Evolutionary conservation across 2,329 filamentous ascomycete genomes (phyloP).

Genomic region (Claviceps paspali): DNA sequence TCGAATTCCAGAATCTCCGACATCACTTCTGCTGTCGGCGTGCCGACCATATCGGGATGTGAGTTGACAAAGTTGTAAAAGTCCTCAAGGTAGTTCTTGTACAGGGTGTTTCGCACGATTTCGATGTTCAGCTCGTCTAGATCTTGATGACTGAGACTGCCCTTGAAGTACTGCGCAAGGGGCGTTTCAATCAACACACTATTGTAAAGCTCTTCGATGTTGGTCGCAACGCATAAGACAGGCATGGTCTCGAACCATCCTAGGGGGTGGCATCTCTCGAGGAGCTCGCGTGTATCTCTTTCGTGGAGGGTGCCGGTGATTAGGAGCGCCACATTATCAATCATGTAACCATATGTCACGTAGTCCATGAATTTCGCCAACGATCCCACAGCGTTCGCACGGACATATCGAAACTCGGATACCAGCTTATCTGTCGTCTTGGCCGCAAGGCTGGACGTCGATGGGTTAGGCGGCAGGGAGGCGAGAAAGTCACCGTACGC

Average conservation of each 20-base stretch:
- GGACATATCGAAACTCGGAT: slow-evolving; percentile 89
- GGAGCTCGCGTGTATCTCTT: slow-evolving; percentile 83
- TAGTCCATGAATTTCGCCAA: slow-evolving; percentile 96
- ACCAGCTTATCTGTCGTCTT: slow-evolving; percentile 98
- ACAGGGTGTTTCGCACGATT: slow-evolving; percentile 94
- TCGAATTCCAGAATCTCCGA: slow-evolving; percentile 91
- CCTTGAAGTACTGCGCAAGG: slow-evolving; percentile 93
- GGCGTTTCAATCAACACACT: slow-evolving; percentile 94
- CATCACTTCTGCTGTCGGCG: slow-evolving; percentile 90
- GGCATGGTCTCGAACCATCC: slow-evolving; percentile 99
- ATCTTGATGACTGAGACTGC: slow-evolving; percentile 87
- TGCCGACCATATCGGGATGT: slow-evolving; percentile 70
- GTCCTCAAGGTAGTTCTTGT: slow-evolving; percentile 99
- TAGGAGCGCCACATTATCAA: slow-evolving; percentile 94
- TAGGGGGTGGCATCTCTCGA: slow-evolving; percentile 90
- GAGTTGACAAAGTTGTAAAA: slow-evolving; percentile 92
- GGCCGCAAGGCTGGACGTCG: slow-evolving; percentile 82
- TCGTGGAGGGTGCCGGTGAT: slow-evolving; percentile 97
- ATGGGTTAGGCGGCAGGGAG: slow-evolving; percentile 86
- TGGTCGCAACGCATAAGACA: slow-evolving; percentile 91
- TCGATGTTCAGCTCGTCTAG: slow-evolving; percentile 98
- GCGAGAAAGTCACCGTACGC: slow-evolving; percentile 95
- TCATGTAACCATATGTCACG: slow-evolving; percentile 98
- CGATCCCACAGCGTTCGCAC: slow-evolving; percentile 82
- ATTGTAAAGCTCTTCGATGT: slow-evolving; percentile 98